phyloP scores from a whole-genome alignment of 805 yeast genomes.

The Yamadazyma scolyti region DNA sequence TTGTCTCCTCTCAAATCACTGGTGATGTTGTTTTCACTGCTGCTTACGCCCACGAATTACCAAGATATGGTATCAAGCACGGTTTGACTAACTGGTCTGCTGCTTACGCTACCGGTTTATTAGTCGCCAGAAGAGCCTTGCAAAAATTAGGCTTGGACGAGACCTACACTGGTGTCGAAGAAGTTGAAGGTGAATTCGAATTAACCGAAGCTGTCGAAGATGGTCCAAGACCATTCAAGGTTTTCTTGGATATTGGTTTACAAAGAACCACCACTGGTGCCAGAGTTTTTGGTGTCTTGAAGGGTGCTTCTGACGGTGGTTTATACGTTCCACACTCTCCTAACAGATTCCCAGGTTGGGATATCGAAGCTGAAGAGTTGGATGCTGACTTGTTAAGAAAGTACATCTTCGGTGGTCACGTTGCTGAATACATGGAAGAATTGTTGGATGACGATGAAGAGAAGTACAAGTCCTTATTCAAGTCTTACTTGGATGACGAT shows the following conservation, averaged over 20 bases:
- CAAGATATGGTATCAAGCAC: conserved; percentile 94
- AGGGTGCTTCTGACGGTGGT: conserved; percentile 99
- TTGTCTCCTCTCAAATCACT: conserved; percentile 91
- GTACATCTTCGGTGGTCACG: conserved; percentile 99
- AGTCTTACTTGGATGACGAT: conserved; percentile 94
- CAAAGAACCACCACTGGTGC: conserved; percentile 99
- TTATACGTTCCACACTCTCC: conserved; percentile 98
- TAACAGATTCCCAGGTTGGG: conserved; percentile 99
- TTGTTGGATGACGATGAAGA: conserved; percentile 99
- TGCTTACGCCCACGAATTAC: conserved; percentile 98
- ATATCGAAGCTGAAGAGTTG: conserved; percentile 95
- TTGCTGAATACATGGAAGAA: conserved; percentile 99
- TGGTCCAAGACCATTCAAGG: conserved; percentile 99
- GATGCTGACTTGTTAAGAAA: conserved; percentile 96
- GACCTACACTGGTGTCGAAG: conserved; percentile 98
- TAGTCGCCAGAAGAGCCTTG: conserved; percentile 98
- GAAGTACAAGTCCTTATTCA: conserved; percentile 95
- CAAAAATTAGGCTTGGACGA: conserved; percentile 97
- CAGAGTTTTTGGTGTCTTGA: conserved; percentile 97
- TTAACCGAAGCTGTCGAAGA: conserved; percentile 99
- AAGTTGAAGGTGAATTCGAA: conserved; percentile 98
- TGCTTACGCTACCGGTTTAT: conserved; percentile 97
- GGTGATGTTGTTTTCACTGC: conserved; percentile 96
- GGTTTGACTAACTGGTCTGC: conserved; percentile 99
- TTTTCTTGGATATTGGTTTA: conserved; percentile 97